A percentile compares a stretch with the other conserved stretches of the same genome.
These are phyloP conservation scores for Rubia yunnanensis DNA, from an alignment of 257 asterid species.

Conservation along the genomic window DNA sequence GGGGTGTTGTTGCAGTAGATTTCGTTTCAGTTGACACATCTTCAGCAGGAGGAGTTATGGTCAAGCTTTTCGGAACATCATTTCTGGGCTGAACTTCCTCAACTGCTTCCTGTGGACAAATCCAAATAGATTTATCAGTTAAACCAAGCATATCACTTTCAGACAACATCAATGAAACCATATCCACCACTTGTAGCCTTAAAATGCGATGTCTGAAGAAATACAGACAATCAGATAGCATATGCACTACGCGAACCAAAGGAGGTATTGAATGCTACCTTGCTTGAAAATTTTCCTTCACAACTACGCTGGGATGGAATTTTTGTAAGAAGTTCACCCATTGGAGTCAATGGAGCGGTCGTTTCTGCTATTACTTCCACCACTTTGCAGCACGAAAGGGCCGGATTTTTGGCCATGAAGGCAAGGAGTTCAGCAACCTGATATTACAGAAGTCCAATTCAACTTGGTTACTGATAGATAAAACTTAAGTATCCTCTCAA, in stretches of 20 bases:
- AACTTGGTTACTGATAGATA: neutral
- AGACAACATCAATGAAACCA: neutral
- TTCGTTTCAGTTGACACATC: slow-evolving; percentile 29
- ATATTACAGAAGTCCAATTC: slow-evolving; percentile 12
- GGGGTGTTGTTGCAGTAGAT: slow-evolving; percentile 33
- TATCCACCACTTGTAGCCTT: neutral
- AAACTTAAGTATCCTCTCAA: no score
- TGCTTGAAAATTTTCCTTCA: slow-evolving; percentile 8
- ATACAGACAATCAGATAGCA: neutral
- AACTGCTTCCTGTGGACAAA: slow-evolving; percentile 33
- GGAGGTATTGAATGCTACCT: slow-evolving; percentile 33
- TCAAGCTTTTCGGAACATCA: slow-evolving; percentile 21
- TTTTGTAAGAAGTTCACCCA: slow-evolving; percentile 63
- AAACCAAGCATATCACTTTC: neutral
- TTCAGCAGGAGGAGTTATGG: slow-evolving; percentile 16
- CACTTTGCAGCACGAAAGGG: slow-evolving; percentile 69
- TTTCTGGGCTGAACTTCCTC: slow-evolving; percentile 25
- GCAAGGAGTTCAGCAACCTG: slow-evolving; percentile 97
- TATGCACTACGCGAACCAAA: neutral
- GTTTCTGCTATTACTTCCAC: slow-evolving; percentile 96
- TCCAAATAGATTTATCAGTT: slow-evolving; percentile 4
- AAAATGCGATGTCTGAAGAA: neutral
- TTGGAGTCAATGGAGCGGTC: slow-evolving; percentile 64
- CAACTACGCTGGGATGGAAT: slow-evolving; percentile 56
- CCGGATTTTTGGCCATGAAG: slow-evolving; percentile 63